Evolutionary conservation across 176 grass and related monocot genomes (phyloP).

Genomic region (Leersia perrieri): DNA sequence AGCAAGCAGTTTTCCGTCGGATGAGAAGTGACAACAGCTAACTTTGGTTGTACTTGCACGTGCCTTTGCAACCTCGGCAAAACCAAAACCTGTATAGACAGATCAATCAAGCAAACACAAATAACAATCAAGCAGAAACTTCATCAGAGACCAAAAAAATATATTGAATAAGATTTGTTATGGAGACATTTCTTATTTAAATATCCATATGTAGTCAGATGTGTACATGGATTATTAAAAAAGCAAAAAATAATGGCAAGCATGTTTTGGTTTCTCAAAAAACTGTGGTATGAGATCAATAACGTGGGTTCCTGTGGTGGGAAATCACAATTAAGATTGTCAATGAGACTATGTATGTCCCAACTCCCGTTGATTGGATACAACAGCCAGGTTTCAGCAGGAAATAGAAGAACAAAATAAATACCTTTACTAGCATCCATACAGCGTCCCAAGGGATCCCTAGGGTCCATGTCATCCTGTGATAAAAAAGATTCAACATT

Average conservation of each 20-base stretch:
- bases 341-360: neutral
- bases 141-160: neutral
- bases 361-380: constrained; percentile 7
- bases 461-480: constrained; percentile 96
- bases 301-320: too few relatives aligned
- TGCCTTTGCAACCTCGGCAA: constrained; percentile 61
- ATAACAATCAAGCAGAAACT: constrained; percentile 1
- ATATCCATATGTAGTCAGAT: neutral
- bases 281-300: neutral
- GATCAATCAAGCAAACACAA: constrained; percentile 21
- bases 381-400: constrained; percentile 10
- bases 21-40: constrained; percentile 87
- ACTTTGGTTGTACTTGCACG: constrained; percentile 85
- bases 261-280: neutral
- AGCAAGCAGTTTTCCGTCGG: constrained; percentile 94
- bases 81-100: constrained; percentile 66
- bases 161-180: constrained; percentile 12
- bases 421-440: constrained; percentile 95
- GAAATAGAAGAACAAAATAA: constrained; percentile 17
- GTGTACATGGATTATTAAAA: neutral
- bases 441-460: constrained; percentile 71
- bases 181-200: constrained; percentile 5
- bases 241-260: neutral
- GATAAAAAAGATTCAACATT: constrained; percentile 99
- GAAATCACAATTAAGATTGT: neutral